Conservation (phyloP, 225 moss, liverwort and hornwort genomes). For the Lunularia cruciata region DNA sequence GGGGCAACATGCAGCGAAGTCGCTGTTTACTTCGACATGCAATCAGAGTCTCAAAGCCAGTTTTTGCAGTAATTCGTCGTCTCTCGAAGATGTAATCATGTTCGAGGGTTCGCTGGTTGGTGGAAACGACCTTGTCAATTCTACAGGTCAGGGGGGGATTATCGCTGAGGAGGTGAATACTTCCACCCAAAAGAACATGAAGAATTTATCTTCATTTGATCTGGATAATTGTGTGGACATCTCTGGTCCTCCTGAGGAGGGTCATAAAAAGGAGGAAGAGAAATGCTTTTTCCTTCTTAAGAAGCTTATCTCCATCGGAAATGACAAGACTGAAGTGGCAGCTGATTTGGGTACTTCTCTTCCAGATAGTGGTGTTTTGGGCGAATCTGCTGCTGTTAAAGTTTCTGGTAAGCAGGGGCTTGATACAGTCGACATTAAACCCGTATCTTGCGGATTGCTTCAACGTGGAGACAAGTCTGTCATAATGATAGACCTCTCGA, state of each 20-base stretch:
- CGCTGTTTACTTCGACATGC: background rate
- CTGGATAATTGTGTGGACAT: background rate
- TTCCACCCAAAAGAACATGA: background rate
- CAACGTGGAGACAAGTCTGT: background rate
- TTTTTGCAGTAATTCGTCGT: slow-evolving; percentile 5
- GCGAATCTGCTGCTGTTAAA: background rate
- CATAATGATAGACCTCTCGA: slow-evolving; percentile 15
- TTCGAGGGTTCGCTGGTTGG: background rate
- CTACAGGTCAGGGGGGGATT: background rate
- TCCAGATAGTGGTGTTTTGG: background rate
- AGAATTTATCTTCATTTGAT: background rate
- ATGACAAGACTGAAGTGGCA: background rate
- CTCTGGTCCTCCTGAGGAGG: background rate
- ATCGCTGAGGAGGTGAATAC: background rate
- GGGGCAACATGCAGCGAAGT: background rate
- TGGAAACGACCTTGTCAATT: background rate
- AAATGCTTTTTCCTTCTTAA: slow-evolving; percentile 8
- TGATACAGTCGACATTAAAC: background rate
- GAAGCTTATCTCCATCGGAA: background rate
- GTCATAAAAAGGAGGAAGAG: background rate
- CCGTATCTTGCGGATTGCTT: background rate
- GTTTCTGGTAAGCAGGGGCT: background rate
- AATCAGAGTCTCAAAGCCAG: slow-evolving; percentile 10
- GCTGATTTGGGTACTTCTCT: background rate
- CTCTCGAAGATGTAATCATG: background rate